Conservation (phyloP, 306 rosid genomes). For the Prunus mira region DNA sequence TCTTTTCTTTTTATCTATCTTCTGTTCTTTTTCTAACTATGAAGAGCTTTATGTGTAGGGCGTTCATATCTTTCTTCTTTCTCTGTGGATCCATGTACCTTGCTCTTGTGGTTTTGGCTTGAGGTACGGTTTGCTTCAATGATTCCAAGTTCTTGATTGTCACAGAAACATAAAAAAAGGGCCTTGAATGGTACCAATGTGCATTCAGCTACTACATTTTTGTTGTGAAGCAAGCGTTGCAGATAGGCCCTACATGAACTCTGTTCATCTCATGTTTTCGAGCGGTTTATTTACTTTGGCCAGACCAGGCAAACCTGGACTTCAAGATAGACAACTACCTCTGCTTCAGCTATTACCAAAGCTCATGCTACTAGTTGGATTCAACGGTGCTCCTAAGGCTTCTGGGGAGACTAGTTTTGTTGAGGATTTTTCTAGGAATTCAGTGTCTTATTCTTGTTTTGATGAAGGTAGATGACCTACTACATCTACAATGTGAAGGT, state of each 20-base stretch:
- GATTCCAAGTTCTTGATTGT: not conserved
- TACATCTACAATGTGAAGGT: too few species aligned
- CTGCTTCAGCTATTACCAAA: conserved; percentile 40
- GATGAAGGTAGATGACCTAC: conserved; percentile 26
- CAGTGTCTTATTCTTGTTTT: conserved; percentile 61
- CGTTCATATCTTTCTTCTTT: conserved; percentile 47
- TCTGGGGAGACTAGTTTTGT: conserved; percentile 48
- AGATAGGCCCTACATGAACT: conserved; percentile 77
- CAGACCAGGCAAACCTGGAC: conserved; percentile 59
- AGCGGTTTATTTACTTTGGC: conserved; percentile 72
- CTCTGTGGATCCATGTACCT: conserved; percentile 63
- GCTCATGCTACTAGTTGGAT: not conserved
- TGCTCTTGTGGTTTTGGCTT: conserved; percentile 56
- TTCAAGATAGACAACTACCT: conserved; percentile 45
- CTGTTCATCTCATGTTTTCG: conserved; percentile 71
- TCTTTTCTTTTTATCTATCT: not conserved
- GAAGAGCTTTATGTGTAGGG: conserved; percentile 37
- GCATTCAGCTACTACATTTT: conserved; percentile 74
- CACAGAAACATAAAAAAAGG: not conserved
- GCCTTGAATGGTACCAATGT: conserved; percentile 45
- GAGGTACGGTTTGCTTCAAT: conserved; percentile 20
- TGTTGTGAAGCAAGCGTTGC: conserved; percentile 60
- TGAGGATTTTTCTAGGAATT: conserved; percentile 60
- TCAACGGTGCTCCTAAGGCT: conserved; percentile 28
- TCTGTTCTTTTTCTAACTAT: conserved; percentile 1